Percentiles rank a stretch among this genome's conserved stretches.
These are phyloP conservation scores for Arthromyces matolae DNA, from an alignment of 768 basidiomycete genomes.

Conservation along the genomic window DNA sequence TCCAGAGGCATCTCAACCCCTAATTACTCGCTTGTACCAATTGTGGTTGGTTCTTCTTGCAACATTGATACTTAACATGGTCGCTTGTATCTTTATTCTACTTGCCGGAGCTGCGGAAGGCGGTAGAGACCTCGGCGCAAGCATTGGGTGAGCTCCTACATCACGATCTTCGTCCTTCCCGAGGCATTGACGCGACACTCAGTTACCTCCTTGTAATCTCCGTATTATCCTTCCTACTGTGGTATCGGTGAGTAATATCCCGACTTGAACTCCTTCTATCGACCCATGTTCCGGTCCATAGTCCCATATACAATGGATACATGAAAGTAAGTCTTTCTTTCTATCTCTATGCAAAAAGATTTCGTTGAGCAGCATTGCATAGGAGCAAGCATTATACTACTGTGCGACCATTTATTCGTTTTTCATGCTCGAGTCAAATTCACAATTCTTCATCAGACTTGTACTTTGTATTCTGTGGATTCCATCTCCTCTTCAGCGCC, in stretches of 20 bases:
- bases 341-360: slow-evolving; percentile 13
- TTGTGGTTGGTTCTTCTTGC: slow-evolving; percentile 88
- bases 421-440: slow-evolving; percentile 21
- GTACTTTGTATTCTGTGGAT: slow-evolving; percentile 95
- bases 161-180: slow-evolving; percentile 13
- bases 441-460: slow-evolving; percentile 58
- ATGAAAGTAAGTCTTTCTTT: slow-evolving; percentile 93
- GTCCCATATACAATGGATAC: slow-evolving; percentile 96
- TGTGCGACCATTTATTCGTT: slow-evolving; percentile 50
- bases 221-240: slow-evolving; percentile 80
- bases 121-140: slow-evolving; percentile 75
- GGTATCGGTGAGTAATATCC: slow-evolving; percentile 74
- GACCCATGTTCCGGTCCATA: slow-evolving; percentile 25
- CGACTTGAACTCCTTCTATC: not conserved
- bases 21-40: slow-evolving; percentile 85
- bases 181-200: slow-evolving; percentile 21
- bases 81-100: slow-evolving; percentile 86
- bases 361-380: slow-evolving; percentile 19
- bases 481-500: slow-evolving; percentile 87
- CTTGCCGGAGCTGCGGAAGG: slow-evolving; percentile 72
- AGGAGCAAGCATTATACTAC: slow-evolving; percentile 94
- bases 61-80: slow-evolving; percentile 84
- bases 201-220: slow-evolving; percentile 82
- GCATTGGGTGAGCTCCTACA: slow-evolving; percentile 62
- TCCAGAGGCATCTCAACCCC: slow-evolving; percentile 70